Evolutionary conservation across 257 asterid species (phyloP).

Genomic region (Solanum sitiens): DNA sequence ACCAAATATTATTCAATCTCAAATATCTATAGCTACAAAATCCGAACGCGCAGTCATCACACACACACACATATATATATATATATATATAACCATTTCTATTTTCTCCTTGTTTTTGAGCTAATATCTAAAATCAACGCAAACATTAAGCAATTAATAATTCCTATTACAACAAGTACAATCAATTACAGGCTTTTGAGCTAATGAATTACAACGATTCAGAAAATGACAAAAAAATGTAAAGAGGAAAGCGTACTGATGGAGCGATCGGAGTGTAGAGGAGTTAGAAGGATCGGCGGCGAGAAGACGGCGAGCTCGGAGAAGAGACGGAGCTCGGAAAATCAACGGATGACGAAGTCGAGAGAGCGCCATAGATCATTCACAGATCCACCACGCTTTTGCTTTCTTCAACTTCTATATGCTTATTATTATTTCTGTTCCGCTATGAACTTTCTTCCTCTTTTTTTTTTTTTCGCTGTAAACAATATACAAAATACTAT

Average conservation of each 20-base stretch:
- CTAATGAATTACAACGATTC: neutral
- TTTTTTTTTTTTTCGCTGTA: neutral
- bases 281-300: neutral
- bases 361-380: conserved; percentile 81
- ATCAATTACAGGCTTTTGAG: neutral
- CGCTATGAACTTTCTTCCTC: neutral
- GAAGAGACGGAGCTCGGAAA: conserved; percentile 63
- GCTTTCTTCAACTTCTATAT: conserved; percentile 2
- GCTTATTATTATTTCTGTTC: neutral
- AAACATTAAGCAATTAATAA: neutral
- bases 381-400: conserved; percentile 12
- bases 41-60: neutral
- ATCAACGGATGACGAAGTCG: conserved; percentile 81
- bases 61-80: neutral
- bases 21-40: neutral
- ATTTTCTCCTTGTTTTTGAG: neutral
- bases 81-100: neutral
- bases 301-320: conserved; percentile 56
- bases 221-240: neutral
- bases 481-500: neutral
- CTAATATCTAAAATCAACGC: neutral
- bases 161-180: neutral
- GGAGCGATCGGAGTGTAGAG: conserved; percentile 26
- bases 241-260: conserved; percentile 28
- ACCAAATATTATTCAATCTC: neutral